Evolutionary conservation across 345 rosid genomes (phyloP).

Genomic region (Clausena lansium): DNA sequence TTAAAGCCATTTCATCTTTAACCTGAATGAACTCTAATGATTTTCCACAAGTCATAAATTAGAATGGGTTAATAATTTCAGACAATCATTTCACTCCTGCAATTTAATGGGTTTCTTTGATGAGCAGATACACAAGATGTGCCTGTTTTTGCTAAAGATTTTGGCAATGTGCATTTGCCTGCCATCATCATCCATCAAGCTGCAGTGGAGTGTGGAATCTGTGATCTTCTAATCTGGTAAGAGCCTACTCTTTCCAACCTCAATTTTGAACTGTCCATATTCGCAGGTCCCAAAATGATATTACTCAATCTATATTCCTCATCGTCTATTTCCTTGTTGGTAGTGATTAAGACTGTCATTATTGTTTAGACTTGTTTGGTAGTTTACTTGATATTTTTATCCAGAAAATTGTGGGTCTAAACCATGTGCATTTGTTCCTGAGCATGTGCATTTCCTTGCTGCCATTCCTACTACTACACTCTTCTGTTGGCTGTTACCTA

Average conservation of each 20-base stretch:
- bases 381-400: background rate
- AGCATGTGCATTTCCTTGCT: conserved; percentile 33
- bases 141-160: background rate
- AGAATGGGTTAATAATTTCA: background rate
- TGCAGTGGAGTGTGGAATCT: background rate
- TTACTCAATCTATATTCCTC: background rate
- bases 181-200: background rate
- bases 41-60: background rate
- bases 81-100: background rate
- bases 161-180: background rate
- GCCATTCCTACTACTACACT: background rate
- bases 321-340: background rate
- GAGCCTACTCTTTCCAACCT: background rate
- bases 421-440: conserved; percentile 33
- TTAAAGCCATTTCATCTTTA: background rate
- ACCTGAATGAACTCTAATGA: background rate
- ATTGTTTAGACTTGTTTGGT: conserved; percentile 11
- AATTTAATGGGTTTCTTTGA: background rate
- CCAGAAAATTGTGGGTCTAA: conserved; percentile 12
- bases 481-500: conserved; percentile 29
- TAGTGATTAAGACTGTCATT: conserved; percentile 3
- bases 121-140: background rate
- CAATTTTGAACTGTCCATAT: background rate
- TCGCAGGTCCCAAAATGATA: background rate
- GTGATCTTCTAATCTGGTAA: background rate